Conservation (phyloP, 139 green algal species). For the Prasinococcaceae sp. region DNA sequence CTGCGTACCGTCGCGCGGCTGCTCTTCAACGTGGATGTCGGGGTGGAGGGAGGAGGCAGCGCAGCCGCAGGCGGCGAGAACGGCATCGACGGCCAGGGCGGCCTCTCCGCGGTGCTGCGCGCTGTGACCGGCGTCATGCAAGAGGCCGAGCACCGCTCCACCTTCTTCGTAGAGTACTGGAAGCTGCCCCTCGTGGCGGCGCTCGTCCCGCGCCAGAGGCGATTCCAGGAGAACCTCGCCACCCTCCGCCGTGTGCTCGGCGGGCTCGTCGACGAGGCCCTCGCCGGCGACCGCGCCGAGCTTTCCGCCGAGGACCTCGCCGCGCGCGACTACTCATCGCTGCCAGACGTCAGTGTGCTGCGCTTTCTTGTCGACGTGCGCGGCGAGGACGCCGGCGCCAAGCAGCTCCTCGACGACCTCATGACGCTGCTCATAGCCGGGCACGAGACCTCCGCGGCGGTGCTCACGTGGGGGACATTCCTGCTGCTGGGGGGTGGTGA, state of each 20-base stretch:
- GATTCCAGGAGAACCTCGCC: constrained; percentile 40
- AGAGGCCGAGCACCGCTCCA: constrained; percentile 93
- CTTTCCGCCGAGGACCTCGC: constrained; percentile 78
- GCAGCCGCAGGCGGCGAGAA: too few species aligned
- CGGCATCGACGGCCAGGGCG: too few species aligned
- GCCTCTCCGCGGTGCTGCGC: too few species aligned
- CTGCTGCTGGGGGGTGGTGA: too few species aligned
- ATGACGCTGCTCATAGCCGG: constrained; percentile 87
- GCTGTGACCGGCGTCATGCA: constrained; percentile 93
- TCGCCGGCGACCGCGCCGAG: constrained; percentile 71
- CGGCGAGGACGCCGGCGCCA: constrained; percentile 66
- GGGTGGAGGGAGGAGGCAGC: too few species aligned
- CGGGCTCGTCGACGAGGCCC: constrained; percentile 49
- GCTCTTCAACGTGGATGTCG: too few species aligned
- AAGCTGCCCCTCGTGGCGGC: constrained; percentile 49
- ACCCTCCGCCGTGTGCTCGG: too few species aligned
- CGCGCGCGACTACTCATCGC: constrained; percentile 55
- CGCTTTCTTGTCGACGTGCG: constrained; percentile 95
- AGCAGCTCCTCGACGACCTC: constrained; percentile 92
- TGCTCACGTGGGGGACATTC: constrained; percentile 50
- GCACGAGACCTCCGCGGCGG: constrained; percentile 92
- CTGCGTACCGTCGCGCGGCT: too few species aligned
- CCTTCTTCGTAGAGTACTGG: constrained; percentile 99
- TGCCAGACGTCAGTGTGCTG: constrained; percentile 80
- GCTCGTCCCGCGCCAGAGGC: constrained; percentile 50